Percentiles rank a stretch among this genome's conserved stretches.
Evolutionary conservation across 106 monocot species (phyloP).

Genomic region (Phalaenopsis equestris): DNA sequence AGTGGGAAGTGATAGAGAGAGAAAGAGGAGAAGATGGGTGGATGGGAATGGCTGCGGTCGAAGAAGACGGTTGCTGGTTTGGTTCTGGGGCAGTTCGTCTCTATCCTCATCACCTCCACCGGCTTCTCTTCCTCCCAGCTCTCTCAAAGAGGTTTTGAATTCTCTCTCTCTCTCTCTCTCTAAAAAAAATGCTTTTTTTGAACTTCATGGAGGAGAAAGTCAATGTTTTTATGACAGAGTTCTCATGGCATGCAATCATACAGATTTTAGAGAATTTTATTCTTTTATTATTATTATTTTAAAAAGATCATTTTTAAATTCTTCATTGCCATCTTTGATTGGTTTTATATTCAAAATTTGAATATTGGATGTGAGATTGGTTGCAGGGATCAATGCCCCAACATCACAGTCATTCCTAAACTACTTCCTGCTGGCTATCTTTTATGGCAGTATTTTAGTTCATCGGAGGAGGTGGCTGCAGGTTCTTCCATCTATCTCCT

Average conservation of each 20-base stretch:
- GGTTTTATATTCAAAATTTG: background rate
- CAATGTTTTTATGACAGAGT: too few relatives aligned
- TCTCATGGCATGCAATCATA: too few relatives aligned
- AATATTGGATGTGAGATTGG: conserved; percentile 4
- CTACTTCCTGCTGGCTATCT: conserved; percentile 49
- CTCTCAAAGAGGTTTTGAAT: conserved; percentile 34
- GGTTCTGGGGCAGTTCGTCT: conserved; percentile 55
- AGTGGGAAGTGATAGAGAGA: background rate
- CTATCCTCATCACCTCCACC: conserved; percentile 64
- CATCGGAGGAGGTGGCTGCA: conserved; percentile 24
- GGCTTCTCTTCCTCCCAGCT: conserved; percentile 70
- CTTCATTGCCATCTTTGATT: too few relatives aligned
- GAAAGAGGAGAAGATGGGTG: background rate
- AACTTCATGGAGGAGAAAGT: background rate
- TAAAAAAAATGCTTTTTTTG: background rate
- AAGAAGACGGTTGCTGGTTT: conserved; percentile 39
- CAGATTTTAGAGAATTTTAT: too few relatives aligned
- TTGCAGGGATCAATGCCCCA: conserved; percentile 54
- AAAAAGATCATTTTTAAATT: too few relatives aligned
- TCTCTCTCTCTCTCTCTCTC: background rate
- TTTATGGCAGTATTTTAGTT: conserved; percentile 37
- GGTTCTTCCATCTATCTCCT: conserved; percentile 12
- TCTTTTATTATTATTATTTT: too few relatives aligned
- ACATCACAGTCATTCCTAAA: conserved; percentile 69
- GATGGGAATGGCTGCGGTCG: conserved; percentile 16